Percentiles rank a stretch among this genome's conserved stretches.
Conservation (phyloP, 1,139 yeast species). For the Zygoascus hellenicus region DNA sequence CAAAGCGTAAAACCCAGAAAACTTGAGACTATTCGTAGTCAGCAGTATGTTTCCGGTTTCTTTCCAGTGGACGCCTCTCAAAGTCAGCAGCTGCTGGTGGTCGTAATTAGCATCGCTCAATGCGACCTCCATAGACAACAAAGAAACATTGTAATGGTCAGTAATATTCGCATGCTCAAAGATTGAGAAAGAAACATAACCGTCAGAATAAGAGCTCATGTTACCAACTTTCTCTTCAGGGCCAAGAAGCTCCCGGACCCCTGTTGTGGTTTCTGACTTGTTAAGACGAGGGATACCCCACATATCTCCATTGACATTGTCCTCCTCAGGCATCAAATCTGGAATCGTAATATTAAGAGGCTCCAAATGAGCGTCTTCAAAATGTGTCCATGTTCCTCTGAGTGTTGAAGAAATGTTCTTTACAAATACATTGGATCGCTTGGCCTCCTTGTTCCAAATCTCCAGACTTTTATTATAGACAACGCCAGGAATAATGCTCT, state of each 20-base stretch:
- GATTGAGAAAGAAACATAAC: conserved; percentile 19
- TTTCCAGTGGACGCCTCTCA: conserved; percentile 67
- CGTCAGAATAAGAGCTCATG: conserved; percentile 17
- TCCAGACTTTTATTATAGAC: conserved; percentile 43
- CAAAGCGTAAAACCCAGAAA: conserved; percentile 54
- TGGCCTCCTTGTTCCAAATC: conserved; percentile 45
- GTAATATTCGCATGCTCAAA: conserved; percentile 15
- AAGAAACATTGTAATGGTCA: conserved; percentile 20
- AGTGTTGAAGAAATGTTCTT: conserved; percentile 23
- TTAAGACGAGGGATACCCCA: not conserved
- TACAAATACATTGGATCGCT: conserved; percentile 15
- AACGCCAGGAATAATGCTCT: conserved; percentile 58
- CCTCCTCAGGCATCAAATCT: conserved; percentile 4
- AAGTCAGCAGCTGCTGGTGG: conserved; percentile 32
- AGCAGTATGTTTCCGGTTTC: conserved; percentile 63
- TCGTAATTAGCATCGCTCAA: conserved; percentile 21
- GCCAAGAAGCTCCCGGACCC: not conserved
- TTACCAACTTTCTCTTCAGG: conserved; percentile 16
- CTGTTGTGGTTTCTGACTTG: not conserved
- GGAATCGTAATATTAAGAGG: conserved; percentile 24
- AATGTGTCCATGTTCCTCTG: conserved; percentile 22
- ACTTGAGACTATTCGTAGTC: conserved; percentile 65
- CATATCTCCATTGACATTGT: not conserved
- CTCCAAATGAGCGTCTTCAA: conserved; percentile 13
- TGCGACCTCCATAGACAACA: conserved; percentile 21